Percentiles rank a stretch among this genome's conserved stretches.
phyloP scores from a whole-genome alignment of 2,329 filamentous ascomycete genomes.

The Fusarium avenaceum region DNA sequence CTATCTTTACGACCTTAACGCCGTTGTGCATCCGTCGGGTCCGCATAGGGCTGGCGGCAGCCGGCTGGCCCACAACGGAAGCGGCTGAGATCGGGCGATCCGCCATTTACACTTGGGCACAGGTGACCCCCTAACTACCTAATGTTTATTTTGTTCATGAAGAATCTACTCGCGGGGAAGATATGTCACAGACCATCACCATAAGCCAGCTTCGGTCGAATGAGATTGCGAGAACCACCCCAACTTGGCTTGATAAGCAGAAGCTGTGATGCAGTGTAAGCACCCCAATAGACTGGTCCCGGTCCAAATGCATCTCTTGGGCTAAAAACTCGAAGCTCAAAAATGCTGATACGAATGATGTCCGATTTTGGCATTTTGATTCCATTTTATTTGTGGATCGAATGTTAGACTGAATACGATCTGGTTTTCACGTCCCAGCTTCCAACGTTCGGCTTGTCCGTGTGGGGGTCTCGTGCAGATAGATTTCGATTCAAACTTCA shows the following conservation, averaged over 20 bases:
- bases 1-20: not conserved
- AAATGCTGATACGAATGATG: constrained; percentile 10
- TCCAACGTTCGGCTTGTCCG: constrained; percentile 46
- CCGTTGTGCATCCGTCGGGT: constrained; percentile 5
- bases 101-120: constrained; percentile 20
- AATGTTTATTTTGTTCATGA: not conserved
- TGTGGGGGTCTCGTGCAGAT: constrained; percentile 12
- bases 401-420: constrained; percentile 1
- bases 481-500: constrained; percentile 18
- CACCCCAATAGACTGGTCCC: not conserved
- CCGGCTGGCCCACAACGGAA: constrained; percentile 30
- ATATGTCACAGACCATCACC: too few species aligned
- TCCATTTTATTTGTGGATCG: constrained; percentile 2
- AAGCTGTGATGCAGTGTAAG: not conserved
- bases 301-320: not conserved
- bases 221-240: not conserved
- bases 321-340: constrained; percentile 4
- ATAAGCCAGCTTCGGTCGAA: not conserved
- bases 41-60: constrained; percentile 38
- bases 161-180: not conserved
- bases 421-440: constrained; percentile 31
- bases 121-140: constrained; percentile 6
- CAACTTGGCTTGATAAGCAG: not conserved
- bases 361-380: not conserved
- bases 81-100: constrained; percentile 38